Percentiles rank a stretch among this genome's conserved stretches.
phyloP scores from a whole-genome alignment of 768 basidiomycete genomes.

The Termitomyces sp. region DNA sequence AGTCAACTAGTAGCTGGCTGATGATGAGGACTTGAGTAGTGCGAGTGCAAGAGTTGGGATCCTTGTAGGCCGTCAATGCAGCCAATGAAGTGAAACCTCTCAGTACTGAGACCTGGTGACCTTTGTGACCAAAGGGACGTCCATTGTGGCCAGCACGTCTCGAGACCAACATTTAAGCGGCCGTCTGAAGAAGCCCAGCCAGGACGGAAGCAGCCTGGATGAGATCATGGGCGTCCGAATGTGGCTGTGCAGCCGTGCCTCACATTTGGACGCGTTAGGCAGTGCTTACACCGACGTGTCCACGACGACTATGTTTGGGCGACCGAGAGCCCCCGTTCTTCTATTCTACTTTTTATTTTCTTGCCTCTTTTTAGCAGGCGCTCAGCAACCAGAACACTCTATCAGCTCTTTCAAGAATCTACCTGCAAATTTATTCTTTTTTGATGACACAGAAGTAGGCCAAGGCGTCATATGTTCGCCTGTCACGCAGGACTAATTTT shows the following conservation, averaged over 20 bases:
- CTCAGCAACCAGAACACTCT: slow-evolving; percentile 45
- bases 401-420: slow-evolving; percentile 63
- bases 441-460: slow-evolving; percentile 86
- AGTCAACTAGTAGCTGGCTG: no score
- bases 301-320: slow-evolving; percentile 21
- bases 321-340: slow-evolving; percentile 16
- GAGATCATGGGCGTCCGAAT: background rate
- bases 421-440: slow-evolving; percentile 81
- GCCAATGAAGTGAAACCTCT: no score
- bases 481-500: slow-evolving; percentile 8
- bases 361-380: slow-evolving; percentile 14
- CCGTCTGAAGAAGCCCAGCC: no score
- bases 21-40: no score
- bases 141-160: no score
- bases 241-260: slow-evolving; percentile 16
- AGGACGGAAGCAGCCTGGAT: no score
- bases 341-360: slow-evolving; percentile 16
- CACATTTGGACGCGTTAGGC: slow-evolving; percentile 5
- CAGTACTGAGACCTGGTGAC: no score
- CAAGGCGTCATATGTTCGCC: slow-evolving; percentile 2
- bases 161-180: no score
- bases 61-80: no score
- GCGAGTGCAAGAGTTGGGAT: no score
- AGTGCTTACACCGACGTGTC: slow-evolving; percentile 16
- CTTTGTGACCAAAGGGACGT: no score